Conservation (phyloP, 2,329 filamentous ascomycete species). For the Fusarium tupiense region DNA sequence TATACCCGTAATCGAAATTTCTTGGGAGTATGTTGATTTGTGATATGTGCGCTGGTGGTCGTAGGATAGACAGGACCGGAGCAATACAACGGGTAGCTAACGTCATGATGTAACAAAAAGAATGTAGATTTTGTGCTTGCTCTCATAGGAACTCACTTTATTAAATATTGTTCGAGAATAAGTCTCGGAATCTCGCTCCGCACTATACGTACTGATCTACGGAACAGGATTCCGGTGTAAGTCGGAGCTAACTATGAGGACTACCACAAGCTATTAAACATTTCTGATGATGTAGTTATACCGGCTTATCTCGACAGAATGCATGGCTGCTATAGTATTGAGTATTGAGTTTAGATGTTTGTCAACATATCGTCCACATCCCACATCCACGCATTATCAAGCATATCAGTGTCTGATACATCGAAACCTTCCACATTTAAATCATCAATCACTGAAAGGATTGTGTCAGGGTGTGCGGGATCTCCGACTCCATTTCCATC, state of each 20-base stretch:
- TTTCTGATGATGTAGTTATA: not conserved
- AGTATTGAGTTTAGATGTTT: not conserved
- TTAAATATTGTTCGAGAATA: not conserved
- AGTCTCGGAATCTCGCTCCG: slow-evolving; percentile 11
- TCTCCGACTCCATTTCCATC: not conserved
- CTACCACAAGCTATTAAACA: not conserved
- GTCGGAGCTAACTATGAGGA: not conserved
- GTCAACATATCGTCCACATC: slow-evolving; percentile 5
- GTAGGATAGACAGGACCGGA: not conserved
- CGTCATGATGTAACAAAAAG: not conserved
- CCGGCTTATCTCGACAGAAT: not conserved
- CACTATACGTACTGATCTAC: not conserved
- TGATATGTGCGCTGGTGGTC: not conserved
- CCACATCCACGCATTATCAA: slow-evolving; percentile 30
- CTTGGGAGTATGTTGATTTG: not conserved
- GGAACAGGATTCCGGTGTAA: slow-evolving; percentile 11
- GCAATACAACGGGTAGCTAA: not conserved
- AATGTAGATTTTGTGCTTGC: not conserved
- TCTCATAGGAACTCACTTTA: not conserved
- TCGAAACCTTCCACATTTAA: slow-evolving; percentile 8
- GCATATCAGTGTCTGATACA: slow-evolving; percentile 13
- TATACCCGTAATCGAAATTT: not conserved
- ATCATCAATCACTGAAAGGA: slow-evolving; percentile 32
- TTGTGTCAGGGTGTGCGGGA: slow-evolving; percentile 10
- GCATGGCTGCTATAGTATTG: not conserved